These are phyloP conservation scores for Hammondia hammondi DNA, from an alignment of 169 alveolate species.

Conservation along the genomic window DNA sequence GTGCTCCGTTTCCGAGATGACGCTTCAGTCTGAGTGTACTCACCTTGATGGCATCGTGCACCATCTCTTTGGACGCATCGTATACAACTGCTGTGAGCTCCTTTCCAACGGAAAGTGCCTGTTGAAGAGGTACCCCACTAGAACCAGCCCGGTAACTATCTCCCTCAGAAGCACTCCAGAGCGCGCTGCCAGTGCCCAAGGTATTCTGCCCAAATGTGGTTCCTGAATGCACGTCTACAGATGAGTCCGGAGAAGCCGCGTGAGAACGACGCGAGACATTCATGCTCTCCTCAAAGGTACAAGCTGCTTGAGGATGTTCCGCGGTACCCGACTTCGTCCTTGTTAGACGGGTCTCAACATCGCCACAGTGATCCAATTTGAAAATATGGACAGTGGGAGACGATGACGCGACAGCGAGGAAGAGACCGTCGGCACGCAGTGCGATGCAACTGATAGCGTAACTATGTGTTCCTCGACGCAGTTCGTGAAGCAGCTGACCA, in stretches of 20 bases:
- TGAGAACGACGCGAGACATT: background rate
- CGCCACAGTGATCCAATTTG: constrained; percentile 24
- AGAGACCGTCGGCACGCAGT: constrained; percentile 49
- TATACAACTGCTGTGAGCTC: constrained; percentile 58
- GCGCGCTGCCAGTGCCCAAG: background rate
- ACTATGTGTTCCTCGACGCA: constrained; percentile 71
- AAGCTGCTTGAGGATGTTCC: background rate
- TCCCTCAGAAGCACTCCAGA: background rate
- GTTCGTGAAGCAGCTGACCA: constrained; percentile 71
- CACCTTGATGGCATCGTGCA: constrained; percentile 64
- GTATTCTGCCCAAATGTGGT: background rate
- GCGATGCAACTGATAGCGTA: constrained; percentile 51
- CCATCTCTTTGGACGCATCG: constrained; percentile 62
- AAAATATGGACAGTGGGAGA: constrained; percentile 64
- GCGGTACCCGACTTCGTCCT: background rate
- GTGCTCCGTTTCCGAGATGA: background rate
- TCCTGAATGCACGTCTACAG: background rate
- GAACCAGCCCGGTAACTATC: background rate
- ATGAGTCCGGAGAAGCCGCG: background rate
- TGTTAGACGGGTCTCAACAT: background rate
- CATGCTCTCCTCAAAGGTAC: background rate
- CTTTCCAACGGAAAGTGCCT: constrained; percentile 37
- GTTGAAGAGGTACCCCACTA: constrained; percentile 43
- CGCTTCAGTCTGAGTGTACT: background rate
- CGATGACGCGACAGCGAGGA: constrained; percentile 68